Evolutionary conservation across 1,284 basidiomycete genomes (phyloP).

Genomic region (Trichosporon faecale): DNA sequence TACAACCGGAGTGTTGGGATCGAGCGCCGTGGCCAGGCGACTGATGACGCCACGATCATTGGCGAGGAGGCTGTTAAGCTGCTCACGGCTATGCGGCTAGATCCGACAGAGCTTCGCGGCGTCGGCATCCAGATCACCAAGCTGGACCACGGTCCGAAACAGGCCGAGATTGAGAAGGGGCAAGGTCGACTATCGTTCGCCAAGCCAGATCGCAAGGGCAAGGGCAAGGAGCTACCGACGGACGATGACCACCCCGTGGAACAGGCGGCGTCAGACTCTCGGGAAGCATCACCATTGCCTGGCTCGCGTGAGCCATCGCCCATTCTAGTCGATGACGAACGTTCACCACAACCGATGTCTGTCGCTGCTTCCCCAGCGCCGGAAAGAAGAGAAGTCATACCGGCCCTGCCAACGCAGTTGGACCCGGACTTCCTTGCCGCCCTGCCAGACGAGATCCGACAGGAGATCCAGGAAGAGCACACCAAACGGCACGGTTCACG

Average conservation of each 20-base stretch:
- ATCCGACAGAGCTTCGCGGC: conserved; percentile 84
- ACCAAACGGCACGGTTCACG: conserved; percentile 16
- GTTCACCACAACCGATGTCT: neutral
- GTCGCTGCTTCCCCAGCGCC: neutral
- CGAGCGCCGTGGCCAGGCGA: conserved; percentile 62
- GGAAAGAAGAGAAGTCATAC: neutral
- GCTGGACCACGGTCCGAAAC: conserved; percentile 59
- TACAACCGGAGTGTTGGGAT: conserved; percentile 72
- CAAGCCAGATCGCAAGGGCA: conserved; percentile 13
- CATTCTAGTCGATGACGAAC: neutral
- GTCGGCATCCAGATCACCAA: conserved; percentile 91
- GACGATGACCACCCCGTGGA: neutral
- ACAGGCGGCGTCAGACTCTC: neutral
- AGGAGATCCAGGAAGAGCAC: conserved; percentile 36
- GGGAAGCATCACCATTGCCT: no score
- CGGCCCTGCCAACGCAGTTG: conserved; percentile 18
- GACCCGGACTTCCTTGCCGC: conserved; percentile 46
- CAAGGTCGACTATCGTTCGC: conserved; percentile 37
- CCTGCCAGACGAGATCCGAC: conserved; percentile 35
- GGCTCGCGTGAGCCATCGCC: conserved; percentile 2
- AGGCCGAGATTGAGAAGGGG: conserved; percentile 15
- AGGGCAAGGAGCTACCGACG: neutral
- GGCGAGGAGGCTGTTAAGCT: conserved; percentile 75
- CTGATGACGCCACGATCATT: conserved; percentile 68
- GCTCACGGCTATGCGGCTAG: conserved; percentile 68